A percentile compares a stretch with the other conserved stretches of the same genome.
These are phyloP conservation scores for Naganishia cerealis DNA, from an alignment of 1,284 basidiomycete genomes.

Conservation along the genomic window DNA sequence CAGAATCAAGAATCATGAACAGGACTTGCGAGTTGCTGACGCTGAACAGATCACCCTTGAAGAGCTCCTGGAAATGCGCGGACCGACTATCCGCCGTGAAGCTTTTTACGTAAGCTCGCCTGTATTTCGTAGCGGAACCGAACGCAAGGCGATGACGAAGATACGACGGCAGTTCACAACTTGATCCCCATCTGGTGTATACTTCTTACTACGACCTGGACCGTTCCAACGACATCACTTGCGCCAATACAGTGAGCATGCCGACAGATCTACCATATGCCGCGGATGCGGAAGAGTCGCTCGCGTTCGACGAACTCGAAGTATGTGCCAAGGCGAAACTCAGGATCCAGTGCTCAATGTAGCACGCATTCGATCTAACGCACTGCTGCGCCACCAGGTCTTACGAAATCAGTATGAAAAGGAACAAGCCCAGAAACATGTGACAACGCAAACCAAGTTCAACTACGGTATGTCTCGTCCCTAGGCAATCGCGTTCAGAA, in stretches of 20 bases:
- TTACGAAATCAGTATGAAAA: constrained; percentile 82
- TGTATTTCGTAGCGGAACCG: background rate
- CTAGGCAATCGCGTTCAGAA: background rate
- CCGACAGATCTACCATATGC: constrained; percentile 88
- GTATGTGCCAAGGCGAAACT: constrained; percentile 55
- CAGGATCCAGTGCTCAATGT: background rate
- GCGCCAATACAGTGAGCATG: constrained; percentile 39
- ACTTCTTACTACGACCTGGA: background rate
- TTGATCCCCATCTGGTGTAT: background rate
- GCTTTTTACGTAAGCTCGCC: background rate
- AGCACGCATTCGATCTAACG: constrained; percentile 1
- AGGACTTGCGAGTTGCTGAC: background rate
- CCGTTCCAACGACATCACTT: background rate
- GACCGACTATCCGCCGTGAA: background rate
- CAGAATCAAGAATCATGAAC: background rate
- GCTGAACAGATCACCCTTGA: background rate
- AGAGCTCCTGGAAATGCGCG: background rate
- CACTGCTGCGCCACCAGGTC: constrained; percentile 60
- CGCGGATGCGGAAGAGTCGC: constrained; percentile 85
- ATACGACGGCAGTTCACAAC: background rate
- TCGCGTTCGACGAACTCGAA: constrained; percentile 85
- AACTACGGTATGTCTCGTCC: constrained; percentile 71
- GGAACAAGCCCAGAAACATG: constrained; percentile 77
- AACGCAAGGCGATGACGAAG: constrained; percentile 10
- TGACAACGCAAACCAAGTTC: constrained; percentile 95